A percentile compares a stretch with the other conserved stretches of the same genome.
Evolutionary conservation across 2,329 filamentous ascomycete species (phyloP).

Genomic region (Fusarium sp.): DNA sequence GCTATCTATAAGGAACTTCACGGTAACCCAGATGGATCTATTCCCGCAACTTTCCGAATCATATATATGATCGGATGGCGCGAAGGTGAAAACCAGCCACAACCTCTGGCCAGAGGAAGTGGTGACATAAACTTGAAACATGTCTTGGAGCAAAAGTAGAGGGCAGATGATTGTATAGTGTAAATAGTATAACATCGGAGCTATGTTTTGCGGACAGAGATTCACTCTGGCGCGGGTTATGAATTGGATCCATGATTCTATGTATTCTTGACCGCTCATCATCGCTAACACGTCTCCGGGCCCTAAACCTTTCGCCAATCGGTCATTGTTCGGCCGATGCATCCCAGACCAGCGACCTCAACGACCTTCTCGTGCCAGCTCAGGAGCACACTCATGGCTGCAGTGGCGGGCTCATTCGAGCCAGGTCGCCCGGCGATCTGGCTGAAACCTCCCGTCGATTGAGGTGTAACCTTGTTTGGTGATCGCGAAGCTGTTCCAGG

Average conservation of each 20-base stretch:
- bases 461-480: constrained; percentile 65
- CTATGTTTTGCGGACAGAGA: neutral
- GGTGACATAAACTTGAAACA: constrained; percentile 91
- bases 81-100: constrained; percentile 77
- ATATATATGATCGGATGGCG: constrained; percentile 99
- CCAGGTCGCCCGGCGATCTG: constrained; percentile 71
- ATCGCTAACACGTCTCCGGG: constrained; percentile 4
- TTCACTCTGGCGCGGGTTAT: neutral
- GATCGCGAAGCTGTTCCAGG: constrained; percentile 55
- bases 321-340: constrained; percentile 93
- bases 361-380: constrained; percentile 99
- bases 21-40: constrained; percentile 76
- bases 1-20: constrained; percentile 89
- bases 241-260: constrained; percentile 28
- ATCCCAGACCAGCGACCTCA: constrained; percentile 88
- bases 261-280: constrained; percentile 25
- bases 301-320: constrained; percentile 80
- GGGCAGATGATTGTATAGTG: neutral
- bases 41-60: constrained; percentile 91
- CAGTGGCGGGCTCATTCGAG: constrained; percentile 74
- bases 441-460: constrained; percentile 83
- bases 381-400: constrained; percentile 93
- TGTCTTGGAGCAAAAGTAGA: constrained; percentile 62
- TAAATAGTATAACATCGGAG: constrained; percentile 23
- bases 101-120: constrained; percentile 83